Evolutionary conservation across 495 filamentous ascomycete genomes (phyloP), one percentile per base, ranked within the genome.

Genomic region (Physcia stellaris): DNA sequence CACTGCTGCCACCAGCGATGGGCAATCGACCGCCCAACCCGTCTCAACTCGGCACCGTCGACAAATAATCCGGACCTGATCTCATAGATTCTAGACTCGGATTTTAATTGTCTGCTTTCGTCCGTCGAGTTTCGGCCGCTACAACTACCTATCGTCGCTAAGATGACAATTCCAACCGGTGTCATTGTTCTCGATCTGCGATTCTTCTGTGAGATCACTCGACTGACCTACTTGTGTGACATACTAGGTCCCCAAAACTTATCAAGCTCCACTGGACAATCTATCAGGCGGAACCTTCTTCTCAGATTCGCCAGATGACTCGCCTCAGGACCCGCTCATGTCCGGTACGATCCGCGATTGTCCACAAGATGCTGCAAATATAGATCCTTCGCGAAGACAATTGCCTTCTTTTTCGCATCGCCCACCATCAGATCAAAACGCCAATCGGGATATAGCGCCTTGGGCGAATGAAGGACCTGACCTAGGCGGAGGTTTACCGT

Each of bases 251-350:
- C 24, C 37, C 12, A 39, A 46, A 15, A 46, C 40, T 9, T 22
- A 21, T 13, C 29, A 34, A 22, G 37, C 40, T 23, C 30, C 31
- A 12, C 20, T 36, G 21, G 35, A 40, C 35, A 46, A 16, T 24
- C 31, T 24, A 13, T 35, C 31, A 3, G 28, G 23, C n/a, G 56
- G 57, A 23, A 58, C 56, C 29, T 68, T 67, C 46, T 58, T 64
- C 24, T 64, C 59, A 49, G 53, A 52, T 16, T 64, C 67, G 6
- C 60, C 66, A 2, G 60, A 65, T 22, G 52, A 63, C 12, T 61
- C 62, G 17, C 59, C 63, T 9, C 64, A 59, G 22, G 65, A 67
- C 33, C 52, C 57, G 33, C 62, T 62, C 34, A 66, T 60, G 40
- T 45, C 45, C 5, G 50, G 60, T 41, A 52, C 59, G 3, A 57